These are phyloP conservation scores for Pilatotrama ljubarskyi DNA, from an alignment of 768 basidiomycete species.

Conservation along the genomic window DNA sequence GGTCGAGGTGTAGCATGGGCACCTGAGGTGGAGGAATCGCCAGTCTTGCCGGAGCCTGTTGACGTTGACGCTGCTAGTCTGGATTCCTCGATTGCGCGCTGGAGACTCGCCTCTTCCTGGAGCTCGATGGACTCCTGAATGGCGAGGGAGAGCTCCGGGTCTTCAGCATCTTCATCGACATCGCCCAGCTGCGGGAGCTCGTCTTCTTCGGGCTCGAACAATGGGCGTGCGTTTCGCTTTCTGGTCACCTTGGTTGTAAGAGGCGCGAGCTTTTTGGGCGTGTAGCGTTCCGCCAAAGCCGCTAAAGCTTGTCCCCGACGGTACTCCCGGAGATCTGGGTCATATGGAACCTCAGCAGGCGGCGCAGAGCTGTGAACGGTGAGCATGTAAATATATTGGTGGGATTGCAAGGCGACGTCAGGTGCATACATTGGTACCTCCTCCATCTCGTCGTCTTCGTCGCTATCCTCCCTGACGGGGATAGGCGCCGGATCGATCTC, in stretches of 20 bases:
- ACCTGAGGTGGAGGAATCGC: conserved; percentile 8
- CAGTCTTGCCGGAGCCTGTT: not conserved
- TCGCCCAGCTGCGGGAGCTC: conserved; percentile 34
- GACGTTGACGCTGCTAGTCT: not conserved
- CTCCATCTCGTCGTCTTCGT: conserved; percentile 61
- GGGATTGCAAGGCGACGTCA: too few species aligned
- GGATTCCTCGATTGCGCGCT: conserved; percentile 34
- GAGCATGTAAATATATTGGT: not conserved
- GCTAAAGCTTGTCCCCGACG: conserved; percentile 61
- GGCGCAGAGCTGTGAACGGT: not conserved
- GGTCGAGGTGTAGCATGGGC: not conserved
- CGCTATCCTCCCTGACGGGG: conserved; percentile 28
- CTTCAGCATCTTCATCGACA: conserved; percentile 46
- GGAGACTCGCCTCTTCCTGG: conserved; percentile 32
- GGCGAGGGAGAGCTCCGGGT: conserved; percentile 58
- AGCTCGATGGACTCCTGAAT: conserved; percentile 60
- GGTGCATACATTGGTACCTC: conserved; percentile 66
- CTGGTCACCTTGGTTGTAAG: conserved; percentile 34
- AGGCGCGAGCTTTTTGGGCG: conserved; percentile 39
- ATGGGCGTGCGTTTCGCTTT: conserved; percentile 41
- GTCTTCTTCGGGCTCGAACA: conserved; percentile 58
- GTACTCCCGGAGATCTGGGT: conserved; percentile 65
- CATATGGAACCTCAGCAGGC: conserved; percentile 34
- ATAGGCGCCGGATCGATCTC: conserved; percentile 67
- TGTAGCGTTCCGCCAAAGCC: conserved; percentile 53